Evolutionary conservation across 768 basidiomycete species (phyloP), one percentile per base, ranked within the genome.

Genomic region (Pleurotus eryngii): DNA sequence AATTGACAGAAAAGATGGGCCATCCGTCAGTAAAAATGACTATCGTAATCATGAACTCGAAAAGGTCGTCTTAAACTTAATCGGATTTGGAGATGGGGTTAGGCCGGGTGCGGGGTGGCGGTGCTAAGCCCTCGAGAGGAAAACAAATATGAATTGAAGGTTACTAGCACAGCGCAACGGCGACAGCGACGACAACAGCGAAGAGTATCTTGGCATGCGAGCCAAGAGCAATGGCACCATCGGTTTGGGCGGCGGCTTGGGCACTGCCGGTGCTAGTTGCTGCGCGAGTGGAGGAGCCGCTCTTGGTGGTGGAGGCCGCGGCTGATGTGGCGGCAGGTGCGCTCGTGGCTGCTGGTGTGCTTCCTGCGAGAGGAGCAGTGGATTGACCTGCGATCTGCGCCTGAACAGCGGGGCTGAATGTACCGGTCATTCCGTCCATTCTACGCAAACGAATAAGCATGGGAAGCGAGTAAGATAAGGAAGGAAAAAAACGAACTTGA

Each of bases 381-480:
- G 82, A 75, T 61, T 84, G 78, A 24, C 85, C 87, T 43, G 75
- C 73, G 63, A 93, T 86, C 66, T 89, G 76, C 4, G 78, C 70
- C 54, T 81, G 75, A 15, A 86, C 68, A 2, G 77, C 61, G 1
- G 76, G 62, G 66, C 77, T 85, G 76, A 92, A 95, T 0, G 65
- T 65, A 30, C 92, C 92, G 3, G 76, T 80, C 92, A 92, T 92
- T 57, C 77, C 72, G n/a, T 70, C 62, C 67, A 94, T 61, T 6
- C 89, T 91, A 20, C 57, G 20, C 42, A 56, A 22, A 14, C 57
- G 43, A 56, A 22, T 24, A 7, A 14, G 39, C 46, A 39, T 9
- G 38, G 5, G 39, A n/a, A 12, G 37, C 5, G 7, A 20, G 30
- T 35, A 7, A 18, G n/a, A 22, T 15, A 11, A 27, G 47, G 12